These are phyloP conservation scores for Linnemannia hyalina DNA, from an alignment of 192 early-diverging fungal genomes.

Conservation along the genomic window DNA sequence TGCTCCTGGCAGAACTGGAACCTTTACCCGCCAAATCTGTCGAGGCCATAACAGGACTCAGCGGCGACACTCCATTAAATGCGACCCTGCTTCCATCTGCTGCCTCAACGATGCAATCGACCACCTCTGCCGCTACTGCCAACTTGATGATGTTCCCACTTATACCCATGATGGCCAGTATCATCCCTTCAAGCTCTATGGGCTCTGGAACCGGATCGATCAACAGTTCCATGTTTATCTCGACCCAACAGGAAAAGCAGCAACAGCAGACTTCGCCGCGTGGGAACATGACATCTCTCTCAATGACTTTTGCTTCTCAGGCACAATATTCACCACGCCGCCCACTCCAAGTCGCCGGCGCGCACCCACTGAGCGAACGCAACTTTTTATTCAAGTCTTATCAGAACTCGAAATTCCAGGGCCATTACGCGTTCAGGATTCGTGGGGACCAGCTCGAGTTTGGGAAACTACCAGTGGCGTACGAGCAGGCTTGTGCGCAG, in stretches of 20 bases:
- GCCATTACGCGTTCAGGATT: slow-evolving; percentile 35
- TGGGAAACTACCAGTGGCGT: slow-evolving; percentile 16
- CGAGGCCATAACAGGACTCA: slow-evolving; percentile 11
- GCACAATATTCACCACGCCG: neutral
- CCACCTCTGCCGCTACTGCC: neutral
- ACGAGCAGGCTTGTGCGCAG: slow-evolving; percentile 35
- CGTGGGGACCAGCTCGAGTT: slow-evolving; percentile 22
- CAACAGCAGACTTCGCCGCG: neutral
- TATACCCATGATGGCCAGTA: neutral
- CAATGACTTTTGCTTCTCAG: neutral
- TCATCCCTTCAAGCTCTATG: neutral
- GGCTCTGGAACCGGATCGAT: neutral
- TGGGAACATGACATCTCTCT: neutral
- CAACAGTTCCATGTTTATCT: neutral
- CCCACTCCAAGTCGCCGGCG: neutral
- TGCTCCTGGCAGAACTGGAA: slow-evolving; percentile 20
- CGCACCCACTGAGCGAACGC: slow-evolving; percentile 9
- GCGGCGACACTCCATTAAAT: neutral
- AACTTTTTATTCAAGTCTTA: slow-evolving; percentile 45
- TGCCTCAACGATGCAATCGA: neutral
- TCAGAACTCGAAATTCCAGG: slow-evolving; percentile 40
- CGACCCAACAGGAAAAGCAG: neutral
- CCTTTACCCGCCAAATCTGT: slow-evolving; percentile 31
- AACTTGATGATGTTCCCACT: slow-evolving; percentile 1
- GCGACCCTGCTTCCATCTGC: neutral